These are phyloP conservation scores for Torulaspora indica DNA, from an alignment of 805 yeast species.

Conservation along the genomic window DNA sequence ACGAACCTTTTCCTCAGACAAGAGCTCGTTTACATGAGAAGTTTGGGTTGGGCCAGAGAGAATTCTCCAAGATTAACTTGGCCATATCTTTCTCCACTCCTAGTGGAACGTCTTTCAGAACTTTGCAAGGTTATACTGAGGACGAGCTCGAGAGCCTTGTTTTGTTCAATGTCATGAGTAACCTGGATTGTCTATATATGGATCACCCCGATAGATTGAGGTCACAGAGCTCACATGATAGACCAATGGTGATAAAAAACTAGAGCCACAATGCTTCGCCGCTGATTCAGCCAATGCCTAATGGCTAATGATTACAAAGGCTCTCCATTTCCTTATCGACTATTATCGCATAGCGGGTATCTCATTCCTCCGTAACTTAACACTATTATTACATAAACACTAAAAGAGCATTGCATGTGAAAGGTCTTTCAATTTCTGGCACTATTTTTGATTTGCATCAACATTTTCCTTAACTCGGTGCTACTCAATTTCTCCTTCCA, in stretches of 20 bases:
- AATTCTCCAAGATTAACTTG: constrained; percentile 70
- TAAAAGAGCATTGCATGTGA: not conserved
- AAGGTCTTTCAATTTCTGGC: not conserved
- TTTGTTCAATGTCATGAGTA: constrained; percentile 51
- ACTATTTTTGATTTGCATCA: constrained; percentile 11
- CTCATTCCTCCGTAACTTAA: constrained; percentile 1
- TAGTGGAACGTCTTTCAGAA: constrained; percentile 36
- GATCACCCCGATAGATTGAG: constrained; percentile 83
- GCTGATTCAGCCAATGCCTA: not conserved
- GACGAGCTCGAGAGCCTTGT: constrained; percentile 42
- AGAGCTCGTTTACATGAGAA: constrained; percentile 60
- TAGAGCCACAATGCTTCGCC: constrained; percentile 5
- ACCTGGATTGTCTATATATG: constrained; percentile 59
- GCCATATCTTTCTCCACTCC: constrained; percentile 33
- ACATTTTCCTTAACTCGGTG: constrained; percentile 58
- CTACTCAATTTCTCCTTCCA: constrained; percentile 80
- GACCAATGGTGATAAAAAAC: constrained; percentile 55
- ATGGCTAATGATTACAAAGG: not conserved
- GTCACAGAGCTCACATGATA: constrained; percentile 49
- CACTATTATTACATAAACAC: not conserved
- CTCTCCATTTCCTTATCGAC: not conserved
- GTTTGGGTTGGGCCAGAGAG: constrained; percentile 73
- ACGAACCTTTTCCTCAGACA: constrained; percentile 60
- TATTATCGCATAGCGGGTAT: not conserved
- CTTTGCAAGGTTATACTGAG: constrained; percentile 45